Evolutionary conservation across 2,329 filamentous ascomycete genomes (phyloP).

Genomic region (Colletotrichum coccodes): DNA sequence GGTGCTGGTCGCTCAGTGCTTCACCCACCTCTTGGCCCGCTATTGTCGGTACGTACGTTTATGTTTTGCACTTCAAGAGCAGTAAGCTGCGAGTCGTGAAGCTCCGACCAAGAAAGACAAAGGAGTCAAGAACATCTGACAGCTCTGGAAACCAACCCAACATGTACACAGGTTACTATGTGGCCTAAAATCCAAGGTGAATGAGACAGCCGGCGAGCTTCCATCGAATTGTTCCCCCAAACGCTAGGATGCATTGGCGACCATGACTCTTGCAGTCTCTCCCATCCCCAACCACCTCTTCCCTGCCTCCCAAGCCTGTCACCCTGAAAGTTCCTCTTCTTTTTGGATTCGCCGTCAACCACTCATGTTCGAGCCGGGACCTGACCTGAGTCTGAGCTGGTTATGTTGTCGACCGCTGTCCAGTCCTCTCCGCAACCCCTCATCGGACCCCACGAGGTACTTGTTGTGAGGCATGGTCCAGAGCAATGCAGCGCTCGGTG

Average conservation of each 20-base stretch:
- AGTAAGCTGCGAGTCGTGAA: not conserved
- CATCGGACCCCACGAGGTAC: not conserved
- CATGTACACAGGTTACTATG: not conserved
- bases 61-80: not conserved
- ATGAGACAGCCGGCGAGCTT: not conserved
- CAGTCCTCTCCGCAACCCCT: not conserved
- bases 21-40: constrained; percentile 14
- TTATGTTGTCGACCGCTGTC: not conserved
- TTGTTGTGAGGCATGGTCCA: not conserved
- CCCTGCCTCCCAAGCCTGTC: constrained; percentile 21
- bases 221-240: not conserved
- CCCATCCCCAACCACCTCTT: constrained; percentile 18
- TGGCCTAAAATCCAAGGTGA: not conserved
- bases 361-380: constrained; percentile 11
- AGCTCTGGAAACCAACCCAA: not conserved
- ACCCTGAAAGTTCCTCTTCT: not conserved
- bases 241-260: constrained; percentile 3
- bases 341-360: constrained; percentile 4
- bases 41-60: not conserved
- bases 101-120: not conserved
- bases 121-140: not conserved
- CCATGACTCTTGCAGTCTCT: not conserved
- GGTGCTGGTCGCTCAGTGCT: constrained; percentile 16
- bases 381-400: not conserved
- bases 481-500: not conserved